Percentiles rank a stretch among this genome's conserved stretches.
Evolutionary conservation across 2,329 filamentous ascomycete species (phyloP).

Genomic region (Gnomoniopsis smithogilvyi): DNA sequence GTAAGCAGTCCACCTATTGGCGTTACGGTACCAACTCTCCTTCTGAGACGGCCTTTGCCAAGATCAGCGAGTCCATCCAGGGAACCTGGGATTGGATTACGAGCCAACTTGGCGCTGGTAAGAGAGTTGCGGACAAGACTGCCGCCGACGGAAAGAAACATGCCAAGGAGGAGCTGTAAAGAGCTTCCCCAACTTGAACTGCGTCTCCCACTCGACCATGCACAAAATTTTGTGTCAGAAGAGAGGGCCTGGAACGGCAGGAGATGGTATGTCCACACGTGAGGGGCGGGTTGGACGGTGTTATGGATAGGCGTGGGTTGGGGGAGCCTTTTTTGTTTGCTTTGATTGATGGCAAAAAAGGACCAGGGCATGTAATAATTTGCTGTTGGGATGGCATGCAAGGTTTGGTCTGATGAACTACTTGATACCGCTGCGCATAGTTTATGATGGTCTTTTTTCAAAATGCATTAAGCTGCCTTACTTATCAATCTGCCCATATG

Average conservation of each 20-base stretch:
- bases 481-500: too few species aligned
- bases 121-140: slow-evolving; percentile 47
- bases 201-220: background rate
- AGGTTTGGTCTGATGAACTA: slow-evolving; percentile 5
- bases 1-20: slow-evolving; percentile 74
- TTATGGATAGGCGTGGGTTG: background rate
- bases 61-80: slow-evolving; percentile 49
- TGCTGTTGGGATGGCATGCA: slow-evolving; percentile 1
- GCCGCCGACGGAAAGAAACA: slow-evolving; percentile 37
- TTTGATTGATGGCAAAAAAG: background rate
- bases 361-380: slow-evolving; percentile 5
- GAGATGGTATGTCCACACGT: background rate
- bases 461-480: background rate
- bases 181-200: background rate
- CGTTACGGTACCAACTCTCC: slow-evolving; percentile 70
- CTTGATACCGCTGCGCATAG: slow-evolving; percentile 16
- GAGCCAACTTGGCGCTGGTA: slow-evolving; percentile 45
- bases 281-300: background rate
- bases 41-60: slow-evolving; percentile 62
- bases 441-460: background rate
- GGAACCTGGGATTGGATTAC: slow-evolving; percentile 50
- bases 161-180: slow-evolving; percentile 48
- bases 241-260: background rate
- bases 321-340: background rate
- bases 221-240: background rate